Evolutionary conservation across 306 rosid genomes (phyloP).

Genomic region (Prinsepia uniflora): DNA sequence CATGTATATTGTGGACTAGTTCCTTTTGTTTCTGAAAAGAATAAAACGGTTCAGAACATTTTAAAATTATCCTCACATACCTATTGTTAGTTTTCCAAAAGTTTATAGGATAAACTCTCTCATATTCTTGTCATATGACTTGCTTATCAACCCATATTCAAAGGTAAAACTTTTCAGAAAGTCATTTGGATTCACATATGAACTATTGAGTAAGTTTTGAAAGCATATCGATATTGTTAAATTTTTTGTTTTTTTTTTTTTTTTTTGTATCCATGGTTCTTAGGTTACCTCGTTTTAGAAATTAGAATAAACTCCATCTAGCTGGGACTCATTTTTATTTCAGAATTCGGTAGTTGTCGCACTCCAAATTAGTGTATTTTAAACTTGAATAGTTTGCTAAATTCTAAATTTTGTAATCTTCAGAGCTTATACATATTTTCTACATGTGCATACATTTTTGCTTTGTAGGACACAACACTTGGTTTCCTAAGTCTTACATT

Average conservation of each 20-base stretch:
- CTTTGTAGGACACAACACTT: not conserved
- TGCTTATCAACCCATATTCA: not conserved
- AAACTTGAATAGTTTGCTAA: not conserved
- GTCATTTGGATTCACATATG: not conserved
- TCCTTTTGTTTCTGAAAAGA: not conserved
- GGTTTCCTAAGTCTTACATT: not conserved
- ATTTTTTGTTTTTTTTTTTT: not conserved
- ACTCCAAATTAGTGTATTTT: not conserved
- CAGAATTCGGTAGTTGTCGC: not conserved
- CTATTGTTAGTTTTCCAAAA: not conserved
- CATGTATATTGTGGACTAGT: not conserved
- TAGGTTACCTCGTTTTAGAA: not conserved
- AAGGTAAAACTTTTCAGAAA: not conserved
- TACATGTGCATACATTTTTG: not conserved
- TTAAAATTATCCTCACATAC: not conserved
- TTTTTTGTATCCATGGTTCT: slow-evolving; percentile 1
- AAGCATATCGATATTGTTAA: not conserved
- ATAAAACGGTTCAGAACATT: not conserved
- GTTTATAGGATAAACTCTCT: not conserved
- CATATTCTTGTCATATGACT: not conserved
- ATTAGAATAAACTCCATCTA: not conserved
- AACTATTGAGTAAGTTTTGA: not conserved
- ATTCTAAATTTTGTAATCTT: not conserved
- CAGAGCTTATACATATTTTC: not conserved
- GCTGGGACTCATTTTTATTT: not conserved